Evolutionary conservation across 2,329 filamentous ascomycete genomes (phyloP).

Genomic region (Microdochium trichocladiopsis): DNA sequence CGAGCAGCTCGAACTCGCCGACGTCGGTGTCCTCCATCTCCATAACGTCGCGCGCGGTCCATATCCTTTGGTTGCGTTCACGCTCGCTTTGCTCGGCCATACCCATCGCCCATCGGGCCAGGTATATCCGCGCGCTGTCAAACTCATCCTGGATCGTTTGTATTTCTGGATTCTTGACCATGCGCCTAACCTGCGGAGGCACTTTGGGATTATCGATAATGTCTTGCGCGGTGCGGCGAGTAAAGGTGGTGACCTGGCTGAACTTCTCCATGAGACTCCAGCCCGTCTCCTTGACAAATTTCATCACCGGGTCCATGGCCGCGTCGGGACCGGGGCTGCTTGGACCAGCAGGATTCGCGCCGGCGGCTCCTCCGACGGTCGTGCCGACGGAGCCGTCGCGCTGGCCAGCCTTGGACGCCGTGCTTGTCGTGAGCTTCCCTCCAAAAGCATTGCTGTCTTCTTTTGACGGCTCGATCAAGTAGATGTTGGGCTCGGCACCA

Average conservation of each 20-base stretch:
- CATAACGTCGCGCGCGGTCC: slow-evolving; percentile 86
- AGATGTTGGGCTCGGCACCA: slow-evolving; percentile 80
- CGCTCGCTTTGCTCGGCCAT: slow-evolving; percentile 94
- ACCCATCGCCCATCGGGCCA: slow-evolving; percentile 97
- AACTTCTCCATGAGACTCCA: slow-evolving; percentile 98
- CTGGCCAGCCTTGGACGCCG: slow-evolving; percentile 33
- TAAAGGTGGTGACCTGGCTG: slow-evolving; percentile 95
- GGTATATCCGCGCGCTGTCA: slow-evolving; percentile 88
- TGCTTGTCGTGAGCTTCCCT: slow-evolving; percentile 44
- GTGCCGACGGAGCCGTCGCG: slow-evolving; percentile 25
- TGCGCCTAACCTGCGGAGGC: slow-evolving; percentile 76
- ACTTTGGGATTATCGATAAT: slow-evolving; percentile 86
- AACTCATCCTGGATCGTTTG: slow-evolving; percentile 96
- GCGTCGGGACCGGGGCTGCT: slow-evolving; percentile 47
- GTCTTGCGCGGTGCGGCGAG: slow-evolving; percentile 82
- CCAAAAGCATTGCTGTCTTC: slow-evolving; percentile 83
- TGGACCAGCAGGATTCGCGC: slow-evolving; percentile 25
- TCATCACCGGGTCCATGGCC: slow-evolving; percentile 86
- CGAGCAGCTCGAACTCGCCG: slow-evolving; percentile 90
- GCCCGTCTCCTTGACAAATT: slow-evolving; percentile 86
- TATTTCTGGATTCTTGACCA: slow-evolving; percentile 88
- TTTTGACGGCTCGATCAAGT: slow-evolving; percentile 77
- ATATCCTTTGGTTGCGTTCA: slow-evolving; percentile 79
- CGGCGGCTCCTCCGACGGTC: slow-evolving; percentile 24
- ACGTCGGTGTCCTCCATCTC: slow-evolving; percentile 93